Conservation (phyloP, 176 grass and related monocot genomes). For the Ensete glaucum region DNA sequence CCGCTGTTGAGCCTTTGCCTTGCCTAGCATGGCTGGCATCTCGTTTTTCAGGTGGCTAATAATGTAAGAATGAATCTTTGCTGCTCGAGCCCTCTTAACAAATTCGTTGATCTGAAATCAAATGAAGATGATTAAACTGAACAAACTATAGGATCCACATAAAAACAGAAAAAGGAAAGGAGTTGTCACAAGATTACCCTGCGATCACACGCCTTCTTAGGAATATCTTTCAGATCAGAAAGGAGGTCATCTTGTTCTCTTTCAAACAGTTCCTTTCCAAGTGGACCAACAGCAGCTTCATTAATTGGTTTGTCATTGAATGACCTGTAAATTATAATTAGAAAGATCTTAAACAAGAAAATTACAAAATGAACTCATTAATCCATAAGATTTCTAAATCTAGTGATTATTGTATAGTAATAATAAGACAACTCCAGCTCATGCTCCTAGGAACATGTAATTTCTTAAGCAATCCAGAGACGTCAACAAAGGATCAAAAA, state of each 20-base stretch:
- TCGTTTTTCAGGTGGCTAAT: constrained; percentile 84
- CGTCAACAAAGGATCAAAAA: background rate
- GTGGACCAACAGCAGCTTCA: constrained; percentile 64
- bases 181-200: constrained; percentile 32
- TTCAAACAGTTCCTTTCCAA: constrained; percentile 95
- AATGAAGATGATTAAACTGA: background rate
- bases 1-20: constrained; percentile 78
- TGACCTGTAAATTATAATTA: constrained; percentile 49
- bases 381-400: no score
- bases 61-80: constrained; percentile 90
- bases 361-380: no score
- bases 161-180: background rate
- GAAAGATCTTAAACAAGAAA: background rate
- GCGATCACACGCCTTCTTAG: constrained; percentile 93
- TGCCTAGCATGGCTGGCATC: constrained; percentile 90
- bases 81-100: constrained; percentile 84
- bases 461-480: constrained; percentile 2
- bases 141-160: background rate
- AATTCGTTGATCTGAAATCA: constrained; percentile 82
- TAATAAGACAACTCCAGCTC: background rate
- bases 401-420: no score
- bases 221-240: constrained; percentile 88
- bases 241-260: constrained; percentile 94
- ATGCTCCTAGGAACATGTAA: background rate
- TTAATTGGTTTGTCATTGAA: constrained; percentile 98